phyloP scores from a whole-genome alignment of 2,329 filamentous ascomycete species.

The Endoconidiophora polonica region DNA sequence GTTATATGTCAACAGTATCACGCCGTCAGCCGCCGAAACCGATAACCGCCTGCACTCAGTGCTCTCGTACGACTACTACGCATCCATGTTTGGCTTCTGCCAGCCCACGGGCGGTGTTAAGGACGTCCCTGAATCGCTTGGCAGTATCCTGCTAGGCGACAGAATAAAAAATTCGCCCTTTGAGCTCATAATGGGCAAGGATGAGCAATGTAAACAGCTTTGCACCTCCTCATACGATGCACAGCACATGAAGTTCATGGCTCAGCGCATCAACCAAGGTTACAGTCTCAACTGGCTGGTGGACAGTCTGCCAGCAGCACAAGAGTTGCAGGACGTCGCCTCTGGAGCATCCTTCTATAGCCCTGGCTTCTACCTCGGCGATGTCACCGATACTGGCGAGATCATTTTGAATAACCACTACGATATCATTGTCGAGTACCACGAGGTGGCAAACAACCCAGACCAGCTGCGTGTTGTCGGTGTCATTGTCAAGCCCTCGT shows the following conservation, averaged over 20 bases:
- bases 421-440: conserved; percentile 85
- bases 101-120: conserved; percentile 58
- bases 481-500: conserved; percentile 71
- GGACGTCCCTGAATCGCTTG: conserved; percentile 64
- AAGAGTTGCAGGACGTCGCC: conserved; percentile 59
- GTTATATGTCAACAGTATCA: conserved; percentile 83
- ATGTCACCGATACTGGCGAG: conserved; percentile 24
- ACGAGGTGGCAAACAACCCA: conserved; percentile 47
- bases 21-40: conserved; percentile 58
- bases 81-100: conserved; percentile 77
- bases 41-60: conserved; percentile 81
- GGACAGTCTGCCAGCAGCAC: conserved; percentile 81
- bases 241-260: conserved; percentile 60
- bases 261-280: conserved; percentile 62
- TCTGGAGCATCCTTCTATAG: conserved; percentile 72
- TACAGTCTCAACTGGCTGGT: conserved; percentile 95
- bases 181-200: conserved; percentile 67
- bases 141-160: conserved; percentile 94
- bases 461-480: conserved; percentile 78
- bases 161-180: conserved; percentile 95
- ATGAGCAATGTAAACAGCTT: conserved; percentile 73
- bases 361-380: conserved; percentile 73
- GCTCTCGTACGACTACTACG: conserved; percentile 92
- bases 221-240: conserved; percentile 52
- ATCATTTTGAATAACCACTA: conserved; percentile 80